A percentile compares a stretch with the other conserved stretches of the same genome.
Evolutionary conservation across 805 yeast species (phyloP).

Genomic region (Torulaspora gathmanii): DNA sequence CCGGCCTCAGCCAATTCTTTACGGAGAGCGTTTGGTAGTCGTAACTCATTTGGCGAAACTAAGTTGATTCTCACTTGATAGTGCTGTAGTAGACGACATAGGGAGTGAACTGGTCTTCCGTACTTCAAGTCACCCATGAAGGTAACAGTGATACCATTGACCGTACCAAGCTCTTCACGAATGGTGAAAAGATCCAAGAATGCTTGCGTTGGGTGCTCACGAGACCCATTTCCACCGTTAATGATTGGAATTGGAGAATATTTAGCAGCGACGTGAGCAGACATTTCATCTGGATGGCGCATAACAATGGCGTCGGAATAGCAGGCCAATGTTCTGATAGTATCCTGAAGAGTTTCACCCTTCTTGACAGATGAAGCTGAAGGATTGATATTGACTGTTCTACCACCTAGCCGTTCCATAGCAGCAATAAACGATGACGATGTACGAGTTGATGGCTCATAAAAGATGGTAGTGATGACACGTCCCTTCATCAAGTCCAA

Average conservation of each 20-base stretch:
- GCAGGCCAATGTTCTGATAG: constrained; percentile 89
- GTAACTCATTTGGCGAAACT: constrained; percentile 84
- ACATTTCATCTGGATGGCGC: constrained; percentile 91
- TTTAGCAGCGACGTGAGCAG: constrained; percentile 91
- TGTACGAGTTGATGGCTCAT: constrained; percentile 98
- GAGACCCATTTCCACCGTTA: constrained; percentile 96
- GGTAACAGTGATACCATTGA: constrained; percentile 94
- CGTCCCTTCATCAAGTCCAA: constrained; percentile 86
- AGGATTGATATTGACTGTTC: constrained; percentile 83
- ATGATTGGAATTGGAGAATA: constrained; percentile 95
- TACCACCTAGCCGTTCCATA: constrained; percentile 98
- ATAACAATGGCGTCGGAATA: constrained; percentile 95
- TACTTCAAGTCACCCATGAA: constrained; percentile 98
- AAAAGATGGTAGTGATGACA: constrained; percentile 89
- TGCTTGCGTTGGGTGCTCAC: constrained; percentile 99
- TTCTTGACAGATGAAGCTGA: constrained; percentile 91
- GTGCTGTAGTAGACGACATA: constrained; percentile 82
- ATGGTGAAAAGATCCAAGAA: constrained; percentile 95
- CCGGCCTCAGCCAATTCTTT: constrained; percentile 61
- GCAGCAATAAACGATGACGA: constrained; percentile 97
- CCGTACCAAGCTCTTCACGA: constrained; percentile 98
- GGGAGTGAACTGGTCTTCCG: constrained; percentile 98
- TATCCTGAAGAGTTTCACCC: constrained; percentile 97
- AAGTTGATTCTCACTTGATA: constrained; percentile 91
- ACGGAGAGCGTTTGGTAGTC: constrained; percentile 71